Evolutionary conservation across 1,284 basidiomycete species (phyloP), one percentile per base, ranked within the genome.

Genomic region (Microbotryum lychnidis-dioicae): DNA sequence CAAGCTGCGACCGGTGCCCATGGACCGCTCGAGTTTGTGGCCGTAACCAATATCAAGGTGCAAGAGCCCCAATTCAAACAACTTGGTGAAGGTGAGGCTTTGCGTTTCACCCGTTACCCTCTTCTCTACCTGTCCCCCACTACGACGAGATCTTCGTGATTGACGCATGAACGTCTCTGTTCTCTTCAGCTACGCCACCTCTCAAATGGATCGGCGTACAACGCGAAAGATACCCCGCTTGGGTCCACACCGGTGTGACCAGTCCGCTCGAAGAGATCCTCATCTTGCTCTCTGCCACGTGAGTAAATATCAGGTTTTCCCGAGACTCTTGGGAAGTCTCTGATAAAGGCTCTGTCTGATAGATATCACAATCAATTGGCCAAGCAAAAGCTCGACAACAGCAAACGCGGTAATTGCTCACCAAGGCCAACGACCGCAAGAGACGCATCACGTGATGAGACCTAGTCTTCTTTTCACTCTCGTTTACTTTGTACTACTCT

Each of bases 161-260:
- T 21, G 14, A 50, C 16, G 6, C 20, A 27, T 27, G 21, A 8
- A 14, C 20, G 14, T 50, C 29, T 46, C 29, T 18, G 12, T 44
- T 48, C 44, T 29, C 7, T 3, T 27, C 54, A 65, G 68, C 68
- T 12, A 69, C 68, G 5, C 68, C 68, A 2, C 68, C 68, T 14
- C 44, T 69, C 44, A 64, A 69, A 20, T 69, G 68, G 68, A 46
- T 69, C 46, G 68, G 68, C 4, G 29, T 69, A 4, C 66, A 69
- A 52, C 47, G 64, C 23, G 48, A 44, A 14, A 55, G 60, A 18
- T 65, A 60, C 47, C 68, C 68, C 1, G 61, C 56, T 6, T 61
- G 61, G 54, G 52, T 67, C n/a, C 68, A 69, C 45, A 55, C 60
- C 18, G 64, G 61, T 18, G 63, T 65, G 18, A 66, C 62, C 8